Percentiles rank a stretch among this genome's conserved stretches.
Evolutionary conservation across 2,329 filamentous ascomycete species (phyloP).

Genomic region (Monilinia fructicola): DNA sequence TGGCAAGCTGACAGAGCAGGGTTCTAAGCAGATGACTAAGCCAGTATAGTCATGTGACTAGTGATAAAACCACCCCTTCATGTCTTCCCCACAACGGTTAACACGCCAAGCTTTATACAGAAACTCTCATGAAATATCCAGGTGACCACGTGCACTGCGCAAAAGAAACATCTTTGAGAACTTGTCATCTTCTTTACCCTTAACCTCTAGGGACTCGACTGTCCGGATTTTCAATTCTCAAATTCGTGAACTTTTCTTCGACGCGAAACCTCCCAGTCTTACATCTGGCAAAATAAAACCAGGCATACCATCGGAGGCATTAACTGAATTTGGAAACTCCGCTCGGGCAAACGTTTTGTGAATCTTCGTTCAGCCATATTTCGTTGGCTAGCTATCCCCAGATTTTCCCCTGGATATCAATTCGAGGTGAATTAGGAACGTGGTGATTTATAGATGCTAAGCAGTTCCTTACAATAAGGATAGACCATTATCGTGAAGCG

Average conservation of each 20-base stretch:
- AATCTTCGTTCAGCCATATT: not conserved
- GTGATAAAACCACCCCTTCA: too few relatives aligned
- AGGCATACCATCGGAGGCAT: not conserved
- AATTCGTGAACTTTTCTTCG: not conserved
- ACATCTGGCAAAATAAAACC: not conserved
- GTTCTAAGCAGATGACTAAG: too few relatives aligned
- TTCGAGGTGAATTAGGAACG: not conserved
- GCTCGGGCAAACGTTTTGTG: too few relatives aligned
- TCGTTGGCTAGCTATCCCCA: not conserved
- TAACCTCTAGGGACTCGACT: too few relatives aligned
- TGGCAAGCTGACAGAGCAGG: too few relatives aligned
- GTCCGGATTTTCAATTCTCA: not conserved
- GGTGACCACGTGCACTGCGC: not conserved
- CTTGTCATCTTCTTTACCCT: too few relatives aligned
- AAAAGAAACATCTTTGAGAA: not conserved
- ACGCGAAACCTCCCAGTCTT: not conserved
- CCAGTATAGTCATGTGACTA: too few relatives aligned
- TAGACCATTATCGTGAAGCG: not conserved
- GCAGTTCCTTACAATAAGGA: not conserved
- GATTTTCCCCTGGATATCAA: not conserved
- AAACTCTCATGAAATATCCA: not conserved
- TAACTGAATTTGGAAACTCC: not conserved
- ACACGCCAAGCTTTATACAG: not conserved
- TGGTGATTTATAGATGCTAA: too few relatives aligned
- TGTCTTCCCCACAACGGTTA: too few relatives aligned